Percentiles rank a stretch among this genome's conserved stretches.
phyloP scores from a whole-genome alignment of 768 basidiomycete genomes.

The Mycena vitilis region DNA sequence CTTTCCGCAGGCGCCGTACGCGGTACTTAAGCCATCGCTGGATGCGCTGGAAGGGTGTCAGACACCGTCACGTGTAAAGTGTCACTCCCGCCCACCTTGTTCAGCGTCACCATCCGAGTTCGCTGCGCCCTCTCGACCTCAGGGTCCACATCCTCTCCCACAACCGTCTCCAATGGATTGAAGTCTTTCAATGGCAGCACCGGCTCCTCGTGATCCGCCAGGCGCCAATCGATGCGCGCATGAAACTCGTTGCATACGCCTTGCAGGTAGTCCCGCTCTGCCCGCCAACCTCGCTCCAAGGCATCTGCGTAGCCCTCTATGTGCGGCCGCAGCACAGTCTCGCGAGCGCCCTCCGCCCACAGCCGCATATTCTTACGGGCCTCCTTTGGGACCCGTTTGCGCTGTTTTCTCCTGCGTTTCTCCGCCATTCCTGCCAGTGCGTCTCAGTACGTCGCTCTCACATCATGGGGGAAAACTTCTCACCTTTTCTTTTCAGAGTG shows the following conservation, averaged over 20 bases:
- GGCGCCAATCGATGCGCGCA: constrained; percentile 3
- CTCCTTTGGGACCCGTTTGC: neutral
- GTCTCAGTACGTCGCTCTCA: too few relatives aligned
- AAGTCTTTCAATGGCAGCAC: neutral
- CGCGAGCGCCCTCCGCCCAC: constrained; percentile 18
- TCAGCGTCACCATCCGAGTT: neutral
- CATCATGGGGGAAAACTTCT: too few relatives aligned
- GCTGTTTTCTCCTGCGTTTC: neutral
- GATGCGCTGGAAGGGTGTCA: constrained; percentile 15
- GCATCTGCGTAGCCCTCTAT: constrained; percentile 1
- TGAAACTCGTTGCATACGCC: constrained; percentile 8
- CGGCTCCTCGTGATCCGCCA: constrained; percentile 14
- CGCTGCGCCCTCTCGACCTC: neutral
- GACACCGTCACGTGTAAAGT: neutral
- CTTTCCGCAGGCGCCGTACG: neutral
- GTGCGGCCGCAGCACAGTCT: constrained; percentile 6
- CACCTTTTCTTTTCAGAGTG: too few relatives aligned
- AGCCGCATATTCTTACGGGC: neutral
- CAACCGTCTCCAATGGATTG: neutral
- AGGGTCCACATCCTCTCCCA: neutral
- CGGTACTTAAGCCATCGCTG: constrained; percentile 28
- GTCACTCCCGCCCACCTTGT: neutral
- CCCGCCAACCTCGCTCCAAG: neutral
- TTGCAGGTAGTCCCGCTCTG: neutral
- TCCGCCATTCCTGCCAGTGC: too few relatives aligned